phyloP scores from a whole-genome alignment of 2,329 filamentous ascomycete genomes.

The Diaporthe sp. region DNA sequence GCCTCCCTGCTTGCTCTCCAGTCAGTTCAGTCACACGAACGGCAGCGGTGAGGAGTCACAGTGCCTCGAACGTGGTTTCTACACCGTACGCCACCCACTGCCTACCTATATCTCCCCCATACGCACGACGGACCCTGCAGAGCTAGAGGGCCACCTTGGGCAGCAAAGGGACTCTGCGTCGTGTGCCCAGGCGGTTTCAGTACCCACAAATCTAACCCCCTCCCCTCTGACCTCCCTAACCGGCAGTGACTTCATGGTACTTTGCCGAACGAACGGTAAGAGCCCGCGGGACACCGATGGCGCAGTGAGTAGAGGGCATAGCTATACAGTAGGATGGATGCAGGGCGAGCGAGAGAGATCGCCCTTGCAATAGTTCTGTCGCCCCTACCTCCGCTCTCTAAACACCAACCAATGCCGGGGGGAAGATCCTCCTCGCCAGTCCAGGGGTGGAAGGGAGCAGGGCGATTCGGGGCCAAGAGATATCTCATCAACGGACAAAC shows the following conservation, averaged over 20 bases:
- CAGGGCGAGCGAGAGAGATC: too few species aligned
- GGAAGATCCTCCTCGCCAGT: neutral
- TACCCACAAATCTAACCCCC: slow-evolving; percentile 2
- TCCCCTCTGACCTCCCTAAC: neutral
- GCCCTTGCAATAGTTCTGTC: too few species aligned
- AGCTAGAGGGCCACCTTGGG: neutral
- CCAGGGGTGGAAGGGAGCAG: neutral
- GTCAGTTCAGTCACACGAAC: neutral
- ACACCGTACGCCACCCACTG: neutral
- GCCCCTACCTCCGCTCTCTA: too few species aligned
- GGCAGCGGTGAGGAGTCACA: slow-evolving; percentile 2
- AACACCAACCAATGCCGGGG: neutral
- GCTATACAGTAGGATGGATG: too few species aligned
- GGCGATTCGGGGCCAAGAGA: neutral
- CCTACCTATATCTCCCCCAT: too few species aligned
- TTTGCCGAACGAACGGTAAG: neutral
- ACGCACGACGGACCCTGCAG: slow-evolving; percentile 10
- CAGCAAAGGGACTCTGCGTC: neutral
- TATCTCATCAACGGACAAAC: neutral
- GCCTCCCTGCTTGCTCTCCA: neutral
- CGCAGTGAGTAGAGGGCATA: too few species aligned
- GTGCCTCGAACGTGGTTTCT: neutral
- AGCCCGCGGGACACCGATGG: neutral
- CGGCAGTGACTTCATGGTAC: neutral
- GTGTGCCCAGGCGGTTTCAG: neutral